A percentile compares a stretch with the other conserved stretches of the same genome.
phyloP scores from a whole-genome alignment of 2,329 filamentous ascomycete genomes.

The Cladophialophora exuberans region DNA sequence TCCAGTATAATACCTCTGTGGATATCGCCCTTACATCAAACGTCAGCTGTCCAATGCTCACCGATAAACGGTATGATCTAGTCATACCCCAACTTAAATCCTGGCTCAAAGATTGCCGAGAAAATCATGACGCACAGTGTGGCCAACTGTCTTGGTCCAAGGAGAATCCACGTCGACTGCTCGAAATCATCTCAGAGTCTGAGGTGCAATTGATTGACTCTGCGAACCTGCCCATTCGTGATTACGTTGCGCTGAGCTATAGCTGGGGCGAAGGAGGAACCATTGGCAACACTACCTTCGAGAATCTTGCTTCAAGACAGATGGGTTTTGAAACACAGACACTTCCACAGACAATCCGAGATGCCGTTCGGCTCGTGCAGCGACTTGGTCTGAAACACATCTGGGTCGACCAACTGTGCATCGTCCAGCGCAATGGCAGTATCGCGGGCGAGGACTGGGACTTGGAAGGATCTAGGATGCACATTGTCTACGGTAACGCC shows the following conservation, averaged over 20 bases:
- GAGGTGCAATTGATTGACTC: constrained; percentile 2
- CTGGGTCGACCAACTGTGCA: constrained; percentile 9
- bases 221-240: neutral
- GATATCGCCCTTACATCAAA: constrained; percentile 8
- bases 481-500: constrained; percentile 8
- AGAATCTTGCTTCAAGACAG: neutral
- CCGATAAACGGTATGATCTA: neutral
- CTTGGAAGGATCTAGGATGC: constrained; percentile 8
- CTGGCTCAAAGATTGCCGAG: neutral
- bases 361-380: neutral
- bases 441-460: constrained; percentile 4
- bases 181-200: constrained; percentile 2
- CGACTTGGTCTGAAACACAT: neutral
- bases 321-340: neutral
- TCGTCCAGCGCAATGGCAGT: neutral
- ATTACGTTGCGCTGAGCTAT: constrained; percentile 8
- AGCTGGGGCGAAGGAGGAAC: constrained; percentile 4
- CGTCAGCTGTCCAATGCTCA: neutral
- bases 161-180: constrained; percentile 7
- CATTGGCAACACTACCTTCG: neutral
- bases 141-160: neutral
- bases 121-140: neutral
- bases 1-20: neutral
- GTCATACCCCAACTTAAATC: neutral
- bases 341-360: constrained; percentile 3